These are phyloP conservation scores for Endocladia muricata DNA, from an alignment of 31 red algal genomes.

Conservation along the genomic window DNA sequence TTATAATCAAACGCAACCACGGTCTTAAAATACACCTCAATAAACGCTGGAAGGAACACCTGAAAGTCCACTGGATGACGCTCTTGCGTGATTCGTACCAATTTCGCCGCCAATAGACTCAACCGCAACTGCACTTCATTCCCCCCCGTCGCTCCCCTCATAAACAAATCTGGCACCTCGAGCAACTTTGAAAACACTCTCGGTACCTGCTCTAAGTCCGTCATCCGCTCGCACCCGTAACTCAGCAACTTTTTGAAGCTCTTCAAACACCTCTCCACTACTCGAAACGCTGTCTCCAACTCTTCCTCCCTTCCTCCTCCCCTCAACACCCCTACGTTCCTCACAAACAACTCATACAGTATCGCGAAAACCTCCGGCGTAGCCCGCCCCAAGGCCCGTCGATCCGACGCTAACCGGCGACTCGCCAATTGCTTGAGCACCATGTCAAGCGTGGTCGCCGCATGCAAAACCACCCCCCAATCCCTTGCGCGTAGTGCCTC, in stretches of 20 bases:
- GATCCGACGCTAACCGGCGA: slow-evolving; percentile 42
- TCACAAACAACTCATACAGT: slow-evolving; percentile 31
- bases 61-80: slow-evolving; percentile 59
- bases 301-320: slow-evolving; percentile 4
- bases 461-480: slow-evolving; percentile 29
- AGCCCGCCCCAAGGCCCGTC: slow-evolving; percentile 30
- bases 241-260: slow-evolving; percentile 26
- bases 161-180: slow-evolving; percentile 34
- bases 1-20: slow-evolving; percentile 31
- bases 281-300: slow-evolving; percentile 20
- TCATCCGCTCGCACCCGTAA: slow-evolving; percentile 32
- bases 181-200: slow-evolving; percentile 25
- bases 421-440: slow-evolving; percentile 52
- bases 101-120: slow-evolving; percentile 38
- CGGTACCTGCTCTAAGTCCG: slow-evolving; percentile 7
- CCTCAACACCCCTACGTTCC: slow-evolving; percentile 21
- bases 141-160: slow-evolving; percentile 18
- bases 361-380: slow-evolving; percentile 36
- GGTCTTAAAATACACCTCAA: slow-evolving; percentile 48
- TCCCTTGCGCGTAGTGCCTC: slow-evolving; percentile 12
- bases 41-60: slow-evolving; percentile 42
- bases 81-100: slow-evolving; percentile 38
- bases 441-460: slow-evolving; percentile 53
- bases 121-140: slow-evolving; percentile 31
- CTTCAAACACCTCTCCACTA: slow-evolving; percentile 49